Conservation (phyloP, 768 basidiomycete species). For the Pholiota conissans region DNA sequence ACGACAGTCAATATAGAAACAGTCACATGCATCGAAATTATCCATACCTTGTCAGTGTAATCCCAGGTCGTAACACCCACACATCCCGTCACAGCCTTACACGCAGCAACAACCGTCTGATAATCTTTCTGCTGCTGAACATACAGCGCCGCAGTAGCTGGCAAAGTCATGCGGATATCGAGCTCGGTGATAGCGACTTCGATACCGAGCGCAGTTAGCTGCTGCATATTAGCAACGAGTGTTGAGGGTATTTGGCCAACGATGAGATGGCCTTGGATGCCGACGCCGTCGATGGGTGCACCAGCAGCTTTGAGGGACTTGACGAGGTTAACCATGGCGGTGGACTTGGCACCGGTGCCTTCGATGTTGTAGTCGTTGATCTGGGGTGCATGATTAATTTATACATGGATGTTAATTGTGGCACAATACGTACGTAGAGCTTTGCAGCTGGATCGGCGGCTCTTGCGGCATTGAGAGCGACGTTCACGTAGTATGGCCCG, state of each 20-base stretch:
- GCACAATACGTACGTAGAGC: slow-evolving; percentile 43
- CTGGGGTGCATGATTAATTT: slow-evolving; percentile 13
- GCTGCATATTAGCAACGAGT: slow-evolving; percentile 47
- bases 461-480: slow-evolving; percentile 53
- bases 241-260: slow-evolving; percentile 53
- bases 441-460: slow-evolving; percentile 55
- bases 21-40: no score
- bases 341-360: slow-evolving; percentile 49
- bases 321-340: slow-evolving; percentile 55
- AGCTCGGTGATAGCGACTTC: slow-evolving; percentile 72
- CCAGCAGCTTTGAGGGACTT: slow-evolving; percentile 43
- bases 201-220: slow-evolving; percentile 59
- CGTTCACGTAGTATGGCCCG: slow-evolving; percentile 46
- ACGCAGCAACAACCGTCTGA: slow-evolving; percentile 53
- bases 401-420: not conserved
- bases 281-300: slow-evolving; percentile 61
- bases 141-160: slow-evolving; percentile 46
- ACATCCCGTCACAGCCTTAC: slow-evolving; percentile 42
- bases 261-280: slow-evolving; percentile 61
- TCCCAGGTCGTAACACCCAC: slow-evolving; percentile 50
- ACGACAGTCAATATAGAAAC: not conserved
- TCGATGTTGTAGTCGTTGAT: slow-evolving; percentile 45
- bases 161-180: slow-evolving; percentile 61
- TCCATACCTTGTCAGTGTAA: slow-evolving; percentile 38
- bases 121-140: slow-evolving; percentile 61